Evolutionary conservation across 179 eudicot genomes (phyloP), one percentile per base, ranked within the genome.

Genomic region (Sideroxylon spinosum): DNA sequence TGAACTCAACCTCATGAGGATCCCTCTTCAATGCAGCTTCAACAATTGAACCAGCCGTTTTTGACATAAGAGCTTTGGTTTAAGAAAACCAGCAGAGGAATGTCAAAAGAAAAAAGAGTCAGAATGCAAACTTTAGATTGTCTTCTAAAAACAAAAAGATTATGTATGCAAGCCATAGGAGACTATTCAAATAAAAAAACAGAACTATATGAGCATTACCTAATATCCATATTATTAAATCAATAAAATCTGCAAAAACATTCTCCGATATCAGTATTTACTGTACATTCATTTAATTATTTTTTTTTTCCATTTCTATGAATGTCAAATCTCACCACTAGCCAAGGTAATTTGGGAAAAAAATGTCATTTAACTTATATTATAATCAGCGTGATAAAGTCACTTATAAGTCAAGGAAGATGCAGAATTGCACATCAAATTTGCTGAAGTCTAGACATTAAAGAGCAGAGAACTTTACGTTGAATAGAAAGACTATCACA

Each of bases 11-110:
- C 84, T 96, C 99, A 85, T 96, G 92, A 81, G 99, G 98, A 88
- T 94, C 99, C 86, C 98, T 92, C 89, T 88, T 91, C 81, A 96
- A 66, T 74, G 91, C 92, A 78, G 96, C 94, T 87, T 96, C 99
- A 84, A 96, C 86, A 69, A 96, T 94, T 76, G 99, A 90, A 86
- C 98, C 99, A 81, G 98, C 98, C 67, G 99, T 91, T 85, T 96
- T 96, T 81, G 99, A 96, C 97, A 96, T 96, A 73, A 94, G 86
- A 83, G 94, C 98, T 96, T 79, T 84, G 82, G 44, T 62, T 80
- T 77, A 59, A 82, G 81, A 82, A 5, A 77, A 82, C 75, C 53
- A 71, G 75, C 71, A 77, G 50, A 60, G 62, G 67, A 65, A 56
- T 67, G 62, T 25, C 64, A 82, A 77, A 78, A 50, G 50, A 13